Percentiles rank a stretch among this genome's conserved stretches.
phyloP scores from a whole-genome alignment of 495 filamentous ascomycete species.

The Aspergillus diversus region DNA sequence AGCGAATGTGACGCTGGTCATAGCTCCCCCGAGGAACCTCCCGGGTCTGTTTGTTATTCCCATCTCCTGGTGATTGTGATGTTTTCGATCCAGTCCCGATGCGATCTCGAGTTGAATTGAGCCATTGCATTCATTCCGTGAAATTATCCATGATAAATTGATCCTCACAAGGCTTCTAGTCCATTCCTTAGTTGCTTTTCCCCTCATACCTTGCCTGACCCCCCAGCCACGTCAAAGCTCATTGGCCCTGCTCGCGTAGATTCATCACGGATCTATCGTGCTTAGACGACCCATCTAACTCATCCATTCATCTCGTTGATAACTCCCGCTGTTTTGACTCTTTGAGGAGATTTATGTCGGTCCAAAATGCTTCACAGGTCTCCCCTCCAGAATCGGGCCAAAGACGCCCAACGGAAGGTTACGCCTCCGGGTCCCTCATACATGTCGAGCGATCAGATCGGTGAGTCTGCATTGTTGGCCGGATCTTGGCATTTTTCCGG shows the following conservation, averaged over 20 bases:
- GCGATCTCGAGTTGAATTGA: not conserved
- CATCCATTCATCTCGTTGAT: slow-evolving; percentile 19
- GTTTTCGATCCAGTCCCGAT: not conserved
- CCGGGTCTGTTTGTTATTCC: not conserved
- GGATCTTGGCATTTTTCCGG: slow-evolving; percentile 28
- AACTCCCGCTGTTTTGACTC: slow-evolving; percentile 17
- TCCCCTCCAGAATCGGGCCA: slow-evolving; percentile 31
- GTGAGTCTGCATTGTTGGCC: slow-evolving; percentile 55
- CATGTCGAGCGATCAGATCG: slow-evolving; percentile 87
- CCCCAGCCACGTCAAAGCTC: slow-evolving; percentile 28
- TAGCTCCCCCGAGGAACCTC: slow-evolving; percentile 7
- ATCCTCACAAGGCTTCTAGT: not conserved
- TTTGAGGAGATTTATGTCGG: slow-evolving; percentile 11
- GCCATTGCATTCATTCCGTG: not conserved
- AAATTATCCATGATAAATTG: slow-evolving; percentile 5
- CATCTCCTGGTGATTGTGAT: not conserved
- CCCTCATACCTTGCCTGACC: not conserved
- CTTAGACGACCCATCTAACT: slow-evolving; percentile 19
- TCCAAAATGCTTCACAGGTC: slow-evolving; percentile 42
- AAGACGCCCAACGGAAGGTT: slow-evolving; percentile 59
- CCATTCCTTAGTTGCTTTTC: slow-evolving; percentile 3
- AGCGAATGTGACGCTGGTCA: slow-evolving; percentile 5
- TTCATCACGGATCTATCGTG: slow-evolving; percentile 14
- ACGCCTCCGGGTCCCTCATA: slow-evolving; percentile 75
- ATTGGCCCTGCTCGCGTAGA: slow-evolving; percentile 27